Evolutionary conservation across 305 asterid species (phyloP), one percentile per base, ranked within the genome.

Genomic region (Lippia alba): DNA sequence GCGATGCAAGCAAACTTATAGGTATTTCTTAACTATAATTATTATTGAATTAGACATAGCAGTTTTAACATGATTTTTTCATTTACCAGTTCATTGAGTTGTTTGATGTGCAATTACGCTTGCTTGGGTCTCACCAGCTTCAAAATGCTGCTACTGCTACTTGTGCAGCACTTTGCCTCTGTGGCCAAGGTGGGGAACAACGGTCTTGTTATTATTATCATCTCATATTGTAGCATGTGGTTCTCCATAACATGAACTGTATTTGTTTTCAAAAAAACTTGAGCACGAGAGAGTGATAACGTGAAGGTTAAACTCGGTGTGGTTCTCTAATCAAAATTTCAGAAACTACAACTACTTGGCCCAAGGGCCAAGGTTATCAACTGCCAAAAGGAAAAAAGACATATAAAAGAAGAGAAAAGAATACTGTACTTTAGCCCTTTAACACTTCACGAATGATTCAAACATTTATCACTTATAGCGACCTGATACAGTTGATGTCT

Each of bases 71-170:
- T 59, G 59, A 30, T 53, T 62, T 76, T n/a, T 55, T 8, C 66
- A 8, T 56, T 32, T 74, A 36, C 9, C 81, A 94, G 99, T 82
- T 66, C 70, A 79, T 88, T 62, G 91, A 86, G 79, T 68, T 94
- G 79, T 69, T 77, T 59, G 84, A 89, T 83, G 87, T 91, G 74
- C 87, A 83, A 78, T 41, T 94, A 56, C 82, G 74, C 64, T 79
- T 94, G 87, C 89, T 94, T 74, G 97, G 99, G 61, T 71, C 83
- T 60, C 97, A 94, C 86, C 99, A 94, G 81, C 95, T 94, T 73
- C 91, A 78, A 78, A 94, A 94, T 66, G 99, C 99, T 75, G 86
- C 80, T 50, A 94, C 97, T 0, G 99, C 99, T 72, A 82, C 91
- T 63, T 90, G 94, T 67, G 84, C 94, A 8, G 96, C 97, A 46